Evolutionary conservation across 768 basidiomycete genomes (phyloP).

Genomic region (Rhodocollybia butyracea): DNA sequence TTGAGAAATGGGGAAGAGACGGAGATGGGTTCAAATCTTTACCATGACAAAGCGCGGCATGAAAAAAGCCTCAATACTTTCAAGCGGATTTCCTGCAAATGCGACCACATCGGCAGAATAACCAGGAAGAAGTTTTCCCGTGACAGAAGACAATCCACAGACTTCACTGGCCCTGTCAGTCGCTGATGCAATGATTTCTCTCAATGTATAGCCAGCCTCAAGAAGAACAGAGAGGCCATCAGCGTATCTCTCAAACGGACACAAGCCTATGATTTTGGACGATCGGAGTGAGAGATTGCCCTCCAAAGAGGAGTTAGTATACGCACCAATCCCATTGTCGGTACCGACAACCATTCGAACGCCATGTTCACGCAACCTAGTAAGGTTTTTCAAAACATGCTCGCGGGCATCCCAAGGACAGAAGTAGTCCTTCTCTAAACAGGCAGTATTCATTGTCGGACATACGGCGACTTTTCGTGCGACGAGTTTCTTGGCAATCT

Average conservation of each 20-base stretch:
- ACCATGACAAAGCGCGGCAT: slow-evolving; percentile 9
- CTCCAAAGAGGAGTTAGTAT: not conserved
- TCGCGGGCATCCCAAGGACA: slow-evolving; percentile 9
- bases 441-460: slow-evolving; percentile 10
- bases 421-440: slow-evolving; percentile 6
- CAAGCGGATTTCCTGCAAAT: slow-evolving; percentile 8
- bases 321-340: slow-evolving; percentile 7
- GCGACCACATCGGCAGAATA: slow-evolving; percentile 6
- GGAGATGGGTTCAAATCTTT: not conserved
- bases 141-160: slow-evolving; percentile 1
- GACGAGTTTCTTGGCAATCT: slow-evolving; percentile 7
- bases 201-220: slow-evolving; percentile 7
- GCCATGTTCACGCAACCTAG: slow-evolving; percentile 1
- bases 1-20: not conserved
- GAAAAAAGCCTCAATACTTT: slow-evolving; percentile 2
- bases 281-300: not conserved
- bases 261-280: not conserved
- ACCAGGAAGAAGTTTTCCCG: slow-evolving; percentile 5
- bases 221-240: slow-evolving; percentile 7
- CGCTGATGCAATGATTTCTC: slow-evolving; percentile 6
- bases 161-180: slow-evolving; percentile 6
- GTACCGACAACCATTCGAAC: slow-evolving; percentile 6
- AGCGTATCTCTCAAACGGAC: slow-evolving; percentile 8
- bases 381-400: slow-evolving; percentile 4
- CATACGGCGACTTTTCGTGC: slow-evolving; percentile 4